Base-by-base conservation (phyloP, 2,329 filamentous ascomycete genomes). In the Fusarium tanahbumbuense region DNA sequence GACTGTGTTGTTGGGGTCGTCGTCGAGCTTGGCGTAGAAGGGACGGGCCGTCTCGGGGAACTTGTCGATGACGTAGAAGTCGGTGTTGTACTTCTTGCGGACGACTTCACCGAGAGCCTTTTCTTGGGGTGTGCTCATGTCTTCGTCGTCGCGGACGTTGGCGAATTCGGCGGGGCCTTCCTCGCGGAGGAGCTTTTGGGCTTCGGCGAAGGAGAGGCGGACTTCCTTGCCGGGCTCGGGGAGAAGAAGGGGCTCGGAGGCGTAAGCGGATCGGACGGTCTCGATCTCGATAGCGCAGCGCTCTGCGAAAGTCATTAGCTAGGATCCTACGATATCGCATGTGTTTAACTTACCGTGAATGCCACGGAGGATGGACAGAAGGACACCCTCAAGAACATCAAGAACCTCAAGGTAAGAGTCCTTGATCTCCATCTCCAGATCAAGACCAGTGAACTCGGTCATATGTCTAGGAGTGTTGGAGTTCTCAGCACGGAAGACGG, bases 11-110 rank as follows among this genome's bases (percentile, higher is more conserved):
- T 87, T 83, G 5, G 88, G 87, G 76, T 77, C 88, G 76, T 77
- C 92, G 55, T 92, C 89, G 83, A 95, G 93, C 56, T 58, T 58
- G 68, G 95, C 94, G 82, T 98, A 98, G 82, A 97, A 97, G 8
- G 95, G 95, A 30, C 96, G 89, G 22, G 96, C 93, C 40, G 86
- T 85, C 80, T 96, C 90, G 46, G 96, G 96, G 86, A 97, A 99
- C 82, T 98, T 96, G 85, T 98, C 95, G 68, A 99, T 88, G 23
- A 97, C 91, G 83, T 97, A 98, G 84, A 98, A 98, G 83, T 99
- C 96, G 64, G 94, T 96, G 78, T 92, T 88, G 86, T 92, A 97
- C 83, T 97, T 98, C 75, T 93, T 87, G 60, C 93, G 91, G 72
- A 98, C 89, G 49, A 98, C 86, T 27, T 89, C 90, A 61, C 96